Percentiles rank a stretch among this genome's conserved stretches.
Evolutionary conservation across 139 green algal species (phyloP).

Genomic region (Micromonas pusilla): DNA sequence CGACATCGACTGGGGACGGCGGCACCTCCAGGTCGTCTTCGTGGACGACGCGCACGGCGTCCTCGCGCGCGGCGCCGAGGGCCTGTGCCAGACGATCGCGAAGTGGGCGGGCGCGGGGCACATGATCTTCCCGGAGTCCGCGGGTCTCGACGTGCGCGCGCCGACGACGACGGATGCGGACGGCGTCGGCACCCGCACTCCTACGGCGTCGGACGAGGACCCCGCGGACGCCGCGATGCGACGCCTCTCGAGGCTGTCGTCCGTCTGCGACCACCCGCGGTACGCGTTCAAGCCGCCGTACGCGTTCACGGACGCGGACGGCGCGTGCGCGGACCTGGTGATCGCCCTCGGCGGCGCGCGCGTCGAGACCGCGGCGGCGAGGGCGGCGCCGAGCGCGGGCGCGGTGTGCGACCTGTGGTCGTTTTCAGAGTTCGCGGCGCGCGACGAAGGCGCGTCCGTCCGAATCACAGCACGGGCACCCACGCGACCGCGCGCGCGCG

Average conservation of each 20-base stretch:
- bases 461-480: too few relatives aligned
- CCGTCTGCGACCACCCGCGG: background rate
- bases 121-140: background rate
- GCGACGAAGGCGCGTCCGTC: too few relatives aligned
- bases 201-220: background rate
- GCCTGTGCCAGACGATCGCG: background rate
- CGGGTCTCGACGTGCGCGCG: background rate
- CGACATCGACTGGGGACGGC: background rate
- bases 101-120: background rate
- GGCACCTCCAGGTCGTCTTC: background rate
- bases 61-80: background rate
- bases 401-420: background rate
- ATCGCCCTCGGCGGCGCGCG: background rate
- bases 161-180: too few relatives aligned
- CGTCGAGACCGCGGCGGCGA: background rate
- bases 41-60: background rate
- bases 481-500: too few relatives aligned
- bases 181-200: background rate
- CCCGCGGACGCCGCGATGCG: background rate
- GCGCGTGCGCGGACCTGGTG: background rate
- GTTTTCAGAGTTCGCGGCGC: background rate
- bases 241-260: background rate
- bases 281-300: background rate
- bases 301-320: background rate
- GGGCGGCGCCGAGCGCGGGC: too few relatives aligned